Percentiles rank a stretch among this genome's conserved stretches.
Evolutionary conservation across 495 filamentous ascomycete species (phyloP).

Genomic region (Penicillium parvum): DNA sequence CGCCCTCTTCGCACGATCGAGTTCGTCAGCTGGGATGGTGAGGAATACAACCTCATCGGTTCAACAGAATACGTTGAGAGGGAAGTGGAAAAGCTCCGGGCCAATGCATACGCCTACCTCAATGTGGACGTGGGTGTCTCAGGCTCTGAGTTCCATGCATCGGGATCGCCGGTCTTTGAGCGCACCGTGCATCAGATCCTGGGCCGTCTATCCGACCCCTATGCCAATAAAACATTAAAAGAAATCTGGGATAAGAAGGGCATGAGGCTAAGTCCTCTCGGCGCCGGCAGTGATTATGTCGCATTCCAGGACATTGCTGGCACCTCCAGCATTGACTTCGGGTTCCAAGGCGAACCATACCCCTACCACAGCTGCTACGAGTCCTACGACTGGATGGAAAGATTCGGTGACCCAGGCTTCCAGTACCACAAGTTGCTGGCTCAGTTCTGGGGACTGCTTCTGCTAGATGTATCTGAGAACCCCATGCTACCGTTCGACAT

Average conservation of each 20-base stretch:
- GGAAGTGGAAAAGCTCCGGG: conserved; percentile 51
- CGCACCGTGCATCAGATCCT: conserved; percentile 67
- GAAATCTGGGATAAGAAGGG: conserved; percentile 69
- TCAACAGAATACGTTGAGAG: conserved; percentile 93
- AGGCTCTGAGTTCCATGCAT: conserved; percentile 67
- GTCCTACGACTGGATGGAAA: conserved; percentile 80
- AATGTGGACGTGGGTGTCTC: conserved; percentile 86
- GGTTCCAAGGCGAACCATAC: conserved; percentile 64
- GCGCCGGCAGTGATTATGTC: conserved; percentile 82
- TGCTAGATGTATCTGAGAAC: conserved; percentile 77
- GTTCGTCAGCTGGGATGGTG: conserved; percentile 93
- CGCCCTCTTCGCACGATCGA: conserved; percentile 86
- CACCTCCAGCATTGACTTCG: conserved; percentile 81
- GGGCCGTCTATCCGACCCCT: conserved; percentile 67
- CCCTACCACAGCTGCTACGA: conserved; percentile 87
- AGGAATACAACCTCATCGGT: conserved; percentile 90
- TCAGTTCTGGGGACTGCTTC: conserved; percentile 75
- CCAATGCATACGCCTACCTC: conserved; percentile 72
- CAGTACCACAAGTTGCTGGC: conserved; percentile 74
- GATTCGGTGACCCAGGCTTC: conserved; percentile 75
- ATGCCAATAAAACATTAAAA: conserved; percentile 65
- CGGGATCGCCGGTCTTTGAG: conserved; percentile 73
- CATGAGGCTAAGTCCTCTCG: conserved; percentile 58
- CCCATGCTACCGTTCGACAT: conserved; percentile 82
- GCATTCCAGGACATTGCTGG: conserved; percentile 94